Percentiles rank a stretch among this genome's conserved stretches.
Conservation (phyloP, 2,329 filamentous ascomycete genomes). For the Paradendryphiella salina region DNA sequence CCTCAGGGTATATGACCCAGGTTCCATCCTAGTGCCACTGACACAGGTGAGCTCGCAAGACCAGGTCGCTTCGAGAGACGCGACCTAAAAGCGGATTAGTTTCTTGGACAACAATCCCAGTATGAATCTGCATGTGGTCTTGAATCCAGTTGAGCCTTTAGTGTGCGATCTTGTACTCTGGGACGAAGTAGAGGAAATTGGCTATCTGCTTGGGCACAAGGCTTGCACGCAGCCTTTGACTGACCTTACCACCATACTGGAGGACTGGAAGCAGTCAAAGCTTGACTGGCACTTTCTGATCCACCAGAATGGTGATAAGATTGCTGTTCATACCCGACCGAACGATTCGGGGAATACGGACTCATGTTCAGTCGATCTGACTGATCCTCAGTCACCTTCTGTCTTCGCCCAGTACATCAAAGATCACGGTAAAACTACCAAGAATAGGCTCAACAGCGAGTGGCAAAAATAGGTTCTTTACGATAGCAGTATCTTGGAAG, state of each 20-base stretch:
- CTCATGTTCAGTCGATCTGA: background rate
- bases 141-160: background rate
- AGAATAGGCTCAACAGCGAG: background rate
- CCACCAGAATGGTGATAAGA: background rate
- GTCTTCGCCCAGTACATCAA: background rate
- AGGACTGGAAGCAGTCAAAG: background rate
- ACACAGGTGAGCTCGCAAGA: background rate
- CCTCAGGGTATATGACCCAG: too few species aligned
- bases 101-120: background rate
- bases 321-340: background rate
- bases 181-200: background rate
- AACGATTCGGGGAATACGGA: background rate
- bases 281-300: background rate
- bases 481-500: background rate
- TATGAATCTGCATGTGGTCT: background rate
- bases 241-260: too few species aligned
- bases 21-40: too few species aligned
- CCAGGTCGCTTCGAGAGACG: background rate
- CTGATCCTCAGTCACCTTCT: too few species aligned
- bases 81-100: background rate
- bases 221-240: too few species aligned
- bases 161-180: background rate
- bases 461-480: background rate
- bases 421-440: background rate
- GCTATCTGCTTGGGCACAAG: background rate